phyloP scores from a whole-genome alignment of 768 basidiomycete genomes.

The Tricholoma sp. region DNA sequence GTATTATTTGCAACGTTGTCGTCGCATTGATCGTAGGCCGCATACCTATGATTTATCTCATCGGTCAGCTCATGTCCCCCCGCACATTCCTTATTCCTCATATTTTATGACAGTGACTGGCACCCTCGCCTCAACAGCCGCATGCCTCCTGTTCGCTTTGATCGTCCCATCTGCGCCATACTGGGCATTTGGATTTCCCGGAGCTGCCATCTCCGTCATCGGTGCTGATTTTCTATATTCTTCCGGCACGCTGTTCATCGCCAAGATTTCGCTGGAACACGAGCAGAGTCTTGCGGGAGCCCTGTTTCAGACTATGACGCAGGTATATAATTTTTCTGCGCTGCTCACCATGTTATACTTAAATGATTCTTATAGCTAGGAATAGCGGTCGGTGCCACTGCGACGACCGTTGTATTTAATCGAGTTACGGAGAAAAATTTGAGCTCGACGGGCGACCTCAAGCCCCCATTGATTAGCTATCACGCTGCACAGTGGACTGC shows the following conservation, averaged over 20 bases:
- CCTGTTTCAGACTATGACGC: conserved; percentile 75
- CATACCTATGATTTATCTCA: conserved; percentile 50
- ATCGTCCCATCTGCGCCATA: conserved; percentile 53
- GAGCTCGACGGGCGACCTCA: conserved; percentile 19
- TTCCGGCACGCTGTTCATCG: conserved; percentile 68
- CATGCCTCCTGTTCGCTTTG: conserved; percentile 63
- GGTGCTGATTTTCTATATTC: conserved; percentile 79
- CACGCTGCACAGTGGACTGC: conserved; percentile 60
- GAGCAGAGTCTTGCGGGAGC: conserved; percentile 78
- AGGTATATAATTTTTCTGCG: conserved; percentile 31
- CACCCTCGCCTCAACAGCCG: conserved; percentile 50
- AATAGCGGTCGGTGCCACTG: conserved; percentile 62
- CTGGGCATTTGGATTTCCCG: conserved; percentile 77
- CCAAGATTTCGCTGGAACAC: conserved; percentile 56
- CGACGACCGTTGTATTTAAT: conserved; percentile 70
- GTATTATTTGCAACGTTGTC: conserved; percentile 57
- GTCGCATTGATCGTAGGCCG: conserved; percentile 56
- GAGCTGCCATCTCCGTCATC: conserved; percentile 57
- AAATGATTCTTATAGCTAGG: conserved; percentile 44
- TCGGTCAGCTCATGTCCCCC: conserved; percentile 37
- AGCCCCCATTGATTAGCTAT: conserved; percentile 44
- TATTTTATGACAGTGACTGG: conserved; percentile 30
- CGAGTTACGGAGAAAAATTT: conserved; percentile 34
- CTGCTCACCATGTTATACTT: not conserved
- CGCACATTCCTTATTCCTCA: not conserved